A percentile compares a stretch with the other conserved stretches of the same genome.
Evolutionary conservation across 2,329 filamentous ascomycete genomes (phyloP).

Genomic region (Aspergillus eucalypticola): DNA sequence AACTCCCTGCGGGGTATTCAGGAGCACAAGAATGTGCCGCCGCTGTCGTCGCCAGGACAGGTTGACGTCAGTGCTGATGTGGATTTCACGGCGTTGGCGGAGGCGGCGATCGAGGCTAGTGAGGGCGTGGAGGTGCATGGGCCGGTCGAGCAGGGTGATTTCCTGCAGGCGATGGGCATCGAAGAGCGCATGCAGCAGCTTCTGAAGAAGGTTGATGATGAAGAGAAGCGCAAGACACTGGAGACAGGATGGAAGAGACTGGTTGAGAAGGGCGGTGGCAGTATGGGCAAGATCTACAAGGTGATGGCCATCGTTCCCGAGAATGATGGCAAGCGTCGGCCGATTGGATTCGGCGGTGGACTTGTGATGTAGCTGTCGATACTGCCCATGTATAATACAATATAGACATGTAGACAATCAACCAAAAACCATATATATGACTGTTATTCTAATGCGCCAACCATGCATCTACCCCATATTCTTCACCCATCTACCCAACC

Average conservation of each 20-base stretch:
- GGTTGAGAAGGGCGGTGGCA: slow-evolving; percentile 76
- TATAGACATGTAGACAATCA: neutral
- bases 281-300: slow-evolving; percentile 96
- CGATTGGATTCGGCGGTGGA: slow-evolving; percentile 87
- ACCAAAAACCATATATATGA: neutral
- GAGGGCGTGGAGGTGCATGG: slow-evolving; percentile 88
- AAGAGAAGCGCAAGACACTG: slow-evolving; percentile 61
- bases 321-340: slow-evolving; percentile 69
- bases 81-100: slow-evolving; percentile 84
- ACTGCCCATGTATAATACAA: neutral
- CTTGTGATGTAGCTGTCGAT: slow-evolving; percentile 21
- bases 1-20: slow-evolving; percentile 91
- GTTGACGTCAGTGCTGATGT: slow-evolving; percentile 92
- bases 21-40: slow-evolving; percentile 72
- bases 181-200: slow-evolving; percentile 72
- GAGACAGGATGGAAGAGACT: slow-evolving; percentile 77
- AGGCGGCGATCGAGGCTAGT: slow-evolving; percentile 73
- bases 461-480: neutral
- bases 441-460: neutral
- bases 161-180: slow-evolving; percentile 80
- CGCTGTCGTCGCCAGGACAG: slow-evolving; percentile 75
- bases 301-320: slow-evolving; percentile 87
- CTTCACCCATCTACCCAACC: neutral
- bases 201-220: slow-evolving; percentile 51
- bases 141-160: slow-evolving; percentile 80